Percentiles rank a stretch among this genome's conserved stretches.
Conservation (phyloP, 2,329 filamentous ascomycete species). For the Scedosporium apiospermum region DNA sequence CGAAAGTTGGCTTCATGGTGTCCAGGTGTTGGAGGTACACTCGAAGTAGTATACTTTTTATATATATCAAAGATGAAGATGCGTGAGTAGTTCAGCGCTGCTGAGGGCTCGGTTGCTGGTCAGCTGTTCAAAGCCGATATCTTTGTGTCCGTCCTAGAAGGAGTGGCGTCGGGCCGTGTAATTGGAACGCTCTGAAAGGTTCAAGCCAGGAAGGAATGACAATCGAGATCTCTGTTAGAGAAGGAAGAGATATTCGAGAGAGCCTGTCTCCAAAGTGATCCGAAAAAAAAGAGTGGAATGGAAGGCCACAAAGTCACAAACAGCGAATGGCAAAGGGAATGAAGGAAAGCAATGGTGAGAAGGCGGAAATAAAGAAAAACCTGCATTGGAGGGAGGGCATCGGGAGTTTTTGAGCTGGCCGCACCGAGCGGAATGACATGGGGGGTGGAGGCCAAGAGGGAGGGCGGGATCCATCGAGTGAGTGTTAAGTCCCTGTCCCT, state of each 20-base stretch:
- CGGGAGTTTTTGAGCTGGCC: not conserved
- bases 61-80: not conserved
- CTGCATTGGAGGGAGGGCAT: not conserved
- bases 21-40: not conserved
- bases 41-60: constrained; percentile 8
- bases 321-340: not conserved
- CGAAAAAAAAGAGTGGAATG: not conserved
- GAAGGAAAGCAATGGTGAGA: not conserved
- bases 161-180: not conserved
- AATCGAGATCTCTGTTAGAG: not conserved
- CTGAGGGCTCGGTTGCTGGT: not conserved
- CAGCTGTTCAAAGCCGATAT: not conserved
- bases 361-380: not conserved
- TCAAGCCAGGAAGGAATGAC: not conserved
- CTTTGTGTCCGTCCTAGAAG: not conserved
- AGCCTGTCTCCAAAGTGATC: constrained; percentile 5
- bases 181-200: constrained; percentile 1
- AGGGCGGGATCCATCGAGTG: not conserved
- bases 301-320: not conserved
- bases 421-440: not conserved
- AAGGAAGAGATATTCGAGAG: constrained; percentile 3
- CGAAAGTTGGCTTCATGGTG: constrained; percentile 33
- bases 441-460: not conserved
- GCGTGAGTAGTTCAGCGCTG: not conserved
- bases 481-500: not conserved